phyloP scores from a whole-genome alignment of 2,329 filamentous ascomycete genomes.

The Aureobasidium sp. region DNA sequence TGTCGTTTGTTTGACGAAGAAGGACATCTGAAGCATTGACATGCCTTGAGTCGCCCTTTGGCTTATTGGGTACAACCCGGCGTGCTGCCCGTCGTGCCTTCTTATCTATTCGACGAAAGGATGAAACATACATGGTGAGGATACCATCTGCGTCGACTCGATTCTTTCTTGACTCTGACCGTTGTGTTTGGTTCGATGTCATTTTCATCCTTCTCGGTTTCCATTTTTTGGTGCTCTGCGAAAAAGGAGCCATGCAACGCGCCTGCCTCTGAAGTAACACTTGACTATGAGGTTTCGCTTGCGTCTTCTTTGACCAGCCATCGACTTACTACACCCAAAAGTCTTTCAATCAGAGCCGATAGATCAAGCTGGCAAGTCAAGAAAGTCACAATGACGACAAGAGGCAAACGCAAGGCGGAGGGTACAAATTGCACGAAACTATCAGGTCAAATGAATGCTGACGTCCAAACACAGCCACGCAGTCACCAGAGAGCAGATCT shows the following conservation, averaged over 20 bases:
- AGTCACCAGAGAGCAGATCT: not conserved
- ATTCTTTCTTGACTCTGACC: no score
- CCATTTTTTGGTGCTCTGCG: no score
- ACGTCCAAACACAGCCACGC: not conserved
- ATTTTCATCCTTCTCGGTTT: no score
- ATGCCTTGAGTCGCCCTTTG: no score
- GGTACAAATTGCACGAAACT: not conserved
- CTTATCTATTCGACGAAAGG: no score
- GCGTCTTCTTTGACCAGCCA: not conserved
- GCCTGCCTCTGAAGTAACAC: not conserved
- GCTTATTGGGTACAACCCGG: no score
- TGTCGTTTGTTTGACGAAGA: no score
- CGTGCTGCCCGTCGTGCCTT: no score
- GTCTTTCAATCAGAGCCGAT: not conserved
- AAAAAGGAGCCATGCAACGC: not conserved
- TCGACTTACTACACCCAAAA: not conserved
- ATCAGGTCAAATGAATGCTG: not conserved
- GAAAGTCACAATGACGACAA: not conserved
- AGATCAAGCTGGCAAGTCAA: not conserved
- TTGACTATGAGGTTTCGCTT: not conserved
- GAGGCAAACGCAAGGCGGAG: constrained; percentile 9
- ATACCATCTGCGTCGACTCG: no score
- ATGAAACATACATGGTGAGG: no score
- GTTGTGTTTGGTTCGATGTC: no score
- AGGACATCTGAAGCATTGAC: no score